Evolutionary conservation across 2,329 filamentous ascomycete species (phyloP), one percentile per base, ranked within the genome.

Genomic region (Huntiella savannae): DNA sequence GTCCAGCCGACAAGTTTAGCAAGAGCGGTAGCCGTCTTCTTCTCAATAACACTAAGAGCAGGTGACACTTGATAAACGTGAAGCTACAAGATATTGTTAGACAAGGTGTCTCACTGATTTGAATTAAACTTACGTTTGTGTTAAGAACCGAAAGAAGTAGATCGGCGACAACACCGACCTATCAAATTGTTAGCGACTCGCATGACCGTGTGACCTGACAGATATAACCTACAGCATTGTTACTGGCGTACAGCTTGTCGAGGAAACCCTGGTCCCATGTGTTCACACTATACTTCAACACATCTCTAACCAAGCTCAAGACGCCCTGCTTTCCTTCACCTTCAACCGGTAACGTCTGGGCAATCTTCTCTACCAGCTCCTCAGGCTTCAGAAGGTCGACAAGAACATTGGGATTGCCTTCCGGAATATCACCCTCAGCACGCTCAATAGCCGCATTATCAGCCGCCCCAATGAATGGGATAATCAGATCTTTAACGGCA

Each of bases 191-290:
- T 16, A 47, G 33, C 43, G 34, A 11, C 11, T 17, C 12, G 17
- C 33, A 34, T 34, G 10, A 33, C 12, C 11, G 10, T 19, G 17
- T 41, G n/a, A 15, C n/a, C 5, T 19, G 17, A 12, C 41, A 4
- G 33, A 5, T 2, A 6, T 13, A 12, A 62, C 71, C 50, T 57
- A 80, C 78, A 37, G 88, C 80, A 57, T 91, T 91, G 35, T 84
- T 92, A 52, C 79, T 80, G n/a, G 82, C 76, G 61, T 95, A 96
- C 13, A 96, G 68, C 64, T 98, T 96, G 63, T 95, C 87, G 57
- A 96, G 64, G 62, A 96, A 98, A 8, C 88, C 88, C 62, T 94
- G 87, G 57, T 93, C 82, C 83, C 87, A 96, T n/a, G 88, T 95
- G 63, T 98, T 98, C 57, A 96, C 88, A 56, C 82, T 91, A 61